Evolutionary conservation across 1,284 basidiomycete genomes (phyloP), one percentile per base, ranked within the genome.

Genomic region (Schizopora paradoxa): DNA sequence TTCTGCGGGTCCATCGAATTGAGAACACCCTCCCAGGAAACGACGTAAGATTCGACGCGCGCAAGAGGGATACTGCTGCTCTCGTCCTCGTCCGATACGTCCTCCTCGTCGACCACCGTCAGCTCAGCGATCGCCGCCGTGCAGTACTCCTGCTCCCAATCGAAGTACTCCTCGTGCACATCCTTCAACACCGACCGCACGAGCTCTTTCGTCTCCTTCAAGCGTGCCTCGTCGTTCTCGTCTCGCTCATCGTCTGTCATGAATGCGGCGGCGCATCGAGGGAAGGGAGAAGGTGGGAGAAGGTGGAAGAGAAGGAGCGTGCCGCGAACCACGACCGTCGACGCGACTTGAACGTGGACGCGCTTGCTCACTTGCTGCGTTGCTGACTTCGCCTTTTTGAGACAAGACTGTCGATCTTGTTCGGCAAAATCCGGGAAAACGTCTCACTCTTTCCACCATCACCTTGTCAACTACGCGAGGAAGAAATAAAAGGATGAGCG

Each of bases 141-240:
- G 10, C 31, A 51, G 37, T 51, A 32, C 1, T 43, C n/a, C 19
- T 51, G 36, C 5, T 56, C 41, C 54, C 54, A 52, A n/a, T 29
- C 41, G 37, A 44, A 48, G 34, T 54, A 52, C 19, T 56, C 54
- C 3, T 45, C 43, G 48, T 52, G 51, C 18, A 56, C 54, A 32
- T 52, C 40, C 19, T 29, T 36, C 13, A 52, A 49, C 5, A 51
- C 45, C 21, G 49, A 47, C 4, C 8, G 18, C 18, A 48, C 41
- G 22, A 51, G 45, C 6, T 33, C 31, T 11, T n/a, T 31, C 10
- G 23, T 26, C 26, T 11, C 13, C n/a, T n/a, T n/a, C n/a, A n/a
- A n/a, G n/a, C 6, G n/a, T 10, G 18, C 10, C n/a, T 10, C 16
- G 41, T 13, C 7, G 8, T 28, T 27, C 5, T 47, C 34, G n/a